phyloP scores from a whole-genome alignment of 345 rosid genomes.

The Alliaria petiolata region DNA sequence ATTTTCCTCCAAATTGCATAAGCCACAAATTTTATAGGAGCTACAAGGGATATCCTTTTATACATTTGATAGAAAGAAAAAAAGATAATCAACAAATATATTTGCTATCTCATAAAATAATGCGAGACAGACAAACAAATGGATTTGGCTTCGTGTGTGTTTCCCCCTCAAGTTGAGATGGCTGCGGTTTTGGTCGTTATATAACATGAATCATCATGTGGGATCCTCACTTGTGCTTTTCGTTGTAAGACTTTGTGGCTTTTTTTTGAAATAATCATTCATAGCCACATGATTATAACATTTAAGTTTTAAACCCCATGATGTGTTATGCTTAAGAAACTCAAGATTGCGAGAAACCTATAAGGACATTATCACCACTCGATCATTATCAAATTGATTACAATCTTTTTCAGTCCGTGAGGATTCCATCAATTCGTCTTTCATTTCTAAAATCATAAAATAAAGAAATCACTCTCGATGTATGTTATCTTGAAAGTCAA shows the following conservation, averaged over 20 bases:
- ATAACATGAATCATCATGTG: constrained; percentile 18
- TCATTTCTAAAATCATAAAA: too few relatives aligned
- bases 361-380: too few relatives aligned
- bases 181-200: constrained; percentile 15
- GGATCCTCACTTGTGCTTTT: constrained; percentile 12
- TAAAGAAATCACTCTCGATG: too few relatives aligned
- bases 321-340: background rate
- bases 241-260: background rate
- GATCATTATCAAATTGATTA: too few relatives aligned
- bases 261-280: background rate
- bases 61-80: background rate
- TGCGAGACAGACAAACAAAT: constrained; percentile 15
- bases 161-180: constrained; percentile 15
- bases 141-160: constrained; percentile 12
- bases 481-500: too few relatives aligned
- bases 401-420: too few relatives aligned
- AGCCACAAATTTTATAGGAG: constrained; percentile 13
- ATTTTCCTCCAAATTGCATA: background rate
- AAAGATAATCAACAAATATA: background rate
- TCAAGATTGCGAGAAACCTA: background rate
- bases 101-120: background rate
- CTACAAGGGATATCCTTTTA: background rate
- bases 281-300: background rate
- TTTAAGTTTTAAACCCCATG: background rate
- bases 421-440: too few relatives aligned